Evolutionary conservation across 176 grass and related monocot species (phyloP), one percentile per base, ranked within the genome.

Genomic region (Lolium rigidum): DNA sequence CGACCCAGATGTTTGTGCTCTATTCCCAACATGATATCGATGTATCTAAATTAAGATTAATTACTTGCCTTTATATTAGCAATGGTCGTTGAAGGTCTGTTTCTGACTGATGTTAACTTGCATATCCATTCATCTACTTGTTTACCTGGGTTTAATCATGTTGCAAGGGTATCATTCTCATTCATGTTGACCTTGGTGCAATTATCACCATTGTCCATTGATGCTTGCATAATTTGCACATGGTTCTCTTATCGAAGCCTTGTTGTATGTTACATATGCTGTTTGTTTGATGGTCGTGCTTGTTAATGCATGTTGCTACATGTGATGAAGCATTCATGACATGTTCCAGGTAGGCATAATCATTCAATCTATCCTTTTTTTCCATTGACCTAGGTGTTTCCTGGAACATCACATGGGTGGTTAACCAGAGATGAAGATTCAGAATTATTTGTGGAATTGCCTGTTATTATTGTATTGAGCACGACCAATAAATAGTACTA

Each of bases 261-360:
- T 57, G 9, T 72, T 10, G 54, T 74, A 5, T 47, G 50, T 6
- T 47, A 31, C 22, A 47, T 24, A 62, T 84, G 38, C 69, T 60
- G 0, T 55, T 44, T 79, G 81, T 78, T 66, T 13, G 6, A 14
- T 17, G 62, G 26, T 78, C 55, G 44, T 90, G 79, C 58, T 77
- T 72, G 17, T 78, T 78, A 18, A 74, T 56, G 62, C 49, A 60
- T 41, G 26, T 68, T 76, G 26, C 16, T 81, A 60, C 70, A 85
- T 81, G 80, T 90, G 88, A 55, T 58, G 88, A 54, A 21, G 38
- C 82, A 80, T 21, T 66, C 49, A 76, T 55, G 14, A 68, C 38
- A 84, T 74, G 76, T 52, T 86, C 63, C 28, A 69, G 56, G 16
- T 77, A 54, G 52, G 26, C 44, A 31, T 83, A 56, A 90, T 82